Percentiles rank a stretch among this genome's conserved stretches.
Conservation (phyloP, 2,329 filamentous ascomycete species). For the Celoporthe dispersa region DNA sequence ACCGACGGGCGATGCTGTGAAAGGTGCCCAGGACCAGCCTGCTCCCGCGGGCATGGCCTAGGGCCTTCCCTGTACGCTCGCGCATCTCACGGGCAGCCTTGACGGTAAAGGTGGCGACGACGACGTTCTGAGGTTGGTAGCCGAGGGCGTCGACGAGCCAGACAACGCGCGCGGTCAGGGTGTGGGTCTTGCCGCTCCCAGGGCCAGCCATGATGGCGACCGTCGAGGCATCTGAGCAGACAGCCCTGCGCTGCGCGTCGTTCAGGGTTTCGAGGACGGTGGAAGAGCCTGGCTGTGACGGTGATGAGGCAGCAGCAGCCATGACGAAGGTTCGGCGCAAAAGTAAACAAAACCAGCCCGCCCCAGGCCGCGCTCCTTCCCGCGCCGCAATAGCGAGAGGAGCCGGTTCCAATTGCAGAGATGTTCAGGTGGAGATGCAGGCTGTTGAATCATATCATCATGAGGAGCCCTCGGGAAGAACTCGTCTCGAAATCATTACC, state of each 20-base stretch:
- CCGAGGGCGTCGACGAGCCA: slow-evolving; percentile 78
- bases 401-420: background rate
- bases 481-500: background rate
- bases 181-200: slow-evolving; percentile 90
- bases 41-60: slow-evolving; percentile 77
- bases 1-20: slow-evolving; percentile 87
- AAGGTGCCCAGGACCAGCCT: slow-evolving; percentile 90
- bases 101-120: slow-evolving; percentile 96
- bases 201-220: slow-evolving; percentile 71
- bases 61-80: slow-evolving; percentile 76
- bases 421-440: slow-evolving; percentile 22
- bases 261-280: slow-evolving; percentile 56
- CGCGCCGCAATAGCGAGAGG: no score
- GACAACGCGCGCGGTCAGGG: slow-evolving; percentile 87
- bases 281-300: slow-evolving; percentile 26
- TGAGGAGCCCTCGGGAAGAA: background rate
- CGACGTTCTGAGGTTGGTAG: slow-evolving; percentile 81
- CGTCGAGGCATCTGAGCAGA: slow-evolving; percentile 56
- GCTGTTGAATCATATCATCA: background rate
- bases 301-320: slow-evolving; percentile 6
- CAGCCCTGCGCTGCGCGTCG: slow-evolving; percentile 58
- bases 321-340: slow-evolving; percentile 13
- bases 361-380: background rate
- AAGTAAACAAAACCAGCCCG: slow-evolving; percentile 18
- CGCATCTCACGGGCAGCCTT: slow-evolving; percentile 96